Conservation (phyloP, 2,329 filamentous ascomycete genomes). For the Thelonectria discophora region DNA sequence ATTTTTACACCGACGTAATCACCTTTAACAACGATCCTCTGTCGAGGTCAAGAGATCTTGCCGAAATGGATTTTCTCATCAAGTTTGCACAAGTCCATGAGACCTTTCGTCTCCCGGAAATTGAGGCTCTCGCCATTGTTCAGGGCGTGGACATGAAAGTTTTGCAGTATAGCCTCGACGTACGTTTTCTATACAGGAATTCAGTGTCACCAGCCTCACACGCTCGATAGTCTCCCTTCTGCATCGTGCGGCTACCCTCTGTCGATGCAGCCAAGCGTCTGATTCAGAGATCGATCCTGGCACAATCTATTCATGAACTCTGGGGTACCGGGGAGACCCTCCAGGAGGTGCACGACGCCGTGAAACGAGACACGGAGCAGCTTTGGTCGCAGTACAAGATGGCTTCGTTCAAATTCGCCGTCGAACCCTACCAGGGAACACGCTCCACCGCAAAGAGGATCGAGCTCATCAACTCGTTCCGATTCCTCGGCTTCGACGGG, state of each 20-base stretch:
- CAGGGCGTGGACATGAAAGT: slow-evolving; percentile 74
- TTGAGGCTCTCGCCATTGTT: slow-evolving; percentile 79
- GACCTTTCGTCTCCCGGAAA: slow-evolving; percentile 86
- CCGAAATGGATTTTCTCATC: slow-evolving; percentile 79
- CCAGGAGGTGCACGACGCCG: slow-evolving; percentile 71
- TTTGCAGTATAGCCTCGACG: slow-evolving; percentile 76
- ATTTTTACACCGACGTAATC: slow-evolving; percentile 18
- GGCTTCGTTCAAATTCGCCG: slow-evolving; percentile 80
- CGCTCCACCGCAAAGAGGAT: slow-evolving; percentile 70
- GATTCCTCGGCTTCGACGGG: slow-evolving; percentile 80
- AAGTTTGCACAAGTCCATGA: slow-evolving; percentile 91
- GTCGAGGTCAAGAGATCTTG: slow-evolving; percentile 2
- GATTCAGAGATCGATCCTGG: slow-evolving; percentile 80
- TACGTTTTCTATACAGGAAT: slow-evolving; percentile 56
- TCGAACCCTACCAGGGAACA: slow-evolving; percentile 85
- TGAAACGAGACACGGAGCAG: slow-evolving; percentile 66
- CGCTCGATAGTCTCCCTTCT: slow-evolving; percentile 80
- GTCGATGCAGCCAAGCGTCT: slow-evolving; percentile 71
- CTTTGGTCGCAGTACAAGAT: slow-evolving; percentile 73
- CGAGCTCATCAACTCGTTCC: slow-evolving; percentile 83
- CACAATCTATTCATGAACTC: slow-evolving; percentile 85
- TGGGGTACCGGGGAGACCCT: slow-evolving; percentile 81
- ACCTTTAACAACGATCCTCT: slow-evolving; percentile 1
- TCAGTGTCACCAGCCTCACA: slow-evolving; percentile 34
- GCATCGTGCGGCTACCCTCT: slow-evolving; percentile 75